A percentile compares a stretch with the other conserved stretches of the same genome.
Conservation (phyloP, 139 green algal species). For the Helicosporidium sp. region DNA sequence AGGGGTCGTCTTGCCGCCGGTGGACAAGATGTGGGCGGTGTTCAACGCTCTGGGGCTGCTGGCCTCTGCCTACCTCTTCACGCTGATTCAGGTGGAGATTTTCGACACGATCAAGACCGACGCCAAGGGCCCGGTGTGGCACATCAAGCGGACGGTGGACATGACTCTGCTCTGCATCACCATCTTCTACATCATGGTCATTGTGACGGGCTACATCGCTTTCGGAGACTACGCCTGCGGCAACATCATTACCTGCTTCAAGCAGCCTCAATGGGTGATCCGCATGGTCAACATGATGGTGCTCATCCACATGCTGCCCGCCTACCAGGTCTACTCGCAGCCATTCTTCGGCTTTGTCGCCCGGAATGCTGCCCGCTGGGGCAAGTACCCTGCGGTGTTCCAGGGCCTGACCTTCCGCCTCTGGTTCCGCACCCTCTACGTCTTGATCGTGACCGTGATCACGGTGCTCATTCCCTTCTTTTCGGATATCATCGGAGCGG, state of each 20-base stretch:
- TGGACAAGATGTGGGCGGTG: slow-evolving; percentile 14
- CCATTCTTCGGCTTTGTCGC: slow-evolving; percentile 19
- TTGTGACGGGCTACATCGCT: slow-evolving; percentile 15
- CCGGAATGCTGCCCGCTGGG: too few relatives aligned
- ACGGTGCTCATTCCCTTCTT: slow-evolving; percentile 20
- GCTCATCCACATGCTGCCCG: slow-evolving; percentile 20
- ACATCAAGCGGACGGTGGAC: slow-evolving; percentile 12
- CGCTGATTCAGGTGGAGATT: slow-evolving; percentile 4
- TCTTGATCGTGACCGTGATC: slow-evolving; percentile 10
- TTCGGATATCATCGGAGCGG: slow-evolving; percentile 5
- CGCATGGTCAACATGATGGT: slow-evolving; percentile 15
- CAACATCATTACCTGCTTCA: slow-evolving; percentile 18
- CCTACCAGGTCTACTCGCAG: slow-evolving; percentile 18
- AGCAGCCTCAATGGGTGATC: slow-evolving; percentile 5
- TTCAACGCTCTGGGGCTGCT: slow-evolving; percentile 18
- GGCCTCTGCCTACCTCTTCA: background rate
- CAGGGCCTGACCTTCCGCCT: too few relatives aligned
- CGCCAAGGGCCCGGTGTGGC: slow-evolving; percentile 9
- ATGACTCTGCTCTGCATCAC: slow-evolving; percentile 5
- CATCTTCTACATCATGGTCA: slow-evolving; percentile 19
- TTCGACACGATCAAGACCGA: slow-evolving; percentile 19
- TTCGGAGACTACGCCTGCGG: slow-evolving; percentile 12
- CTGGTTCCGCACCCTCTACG: slow-evolving; percentile 2
- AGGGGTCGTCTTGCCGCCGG: too few relatives aligned
- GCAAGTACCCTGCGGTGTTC: too few relatives aligned